Base-by-base conservation (phyloP, 768 basidiomycete species). In the Candolleomyces efflorescens region DNA sequence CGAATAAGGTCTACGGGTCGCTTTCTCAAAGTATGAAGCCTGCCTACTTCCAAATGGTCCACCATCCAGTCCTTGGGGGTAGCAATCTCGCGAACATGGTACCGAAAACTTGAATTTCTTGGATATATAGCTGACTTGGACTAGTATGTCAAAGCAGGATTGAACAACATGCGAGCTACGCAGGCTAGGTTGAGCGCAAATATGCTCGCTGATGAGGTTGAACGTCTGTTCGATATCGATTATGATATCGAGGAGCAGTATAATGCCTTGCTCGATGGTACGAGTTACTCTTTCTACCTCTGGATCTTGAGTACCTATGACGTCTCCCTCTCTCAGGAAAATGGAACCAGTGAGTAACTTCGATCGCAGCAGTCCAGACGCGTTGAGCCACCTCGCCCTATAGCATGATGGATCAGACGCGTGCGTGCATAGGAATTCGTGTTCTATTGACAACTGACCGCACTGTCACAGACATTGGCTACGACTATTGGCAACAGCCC, bases 331-430 rank as follows among this genome's bases (percentile, higher is more conserved):
- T 27, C 11, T 32, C 50, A 80, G 81, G 82, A 3, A 85, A 87
- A 78, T 87, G 86, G 85, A 75, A 81, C 61, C 84, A 84, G 81
- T 82, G 59, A 62, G 82, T 57, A 68, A 22, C 46, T 53, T 20
- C 38, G 23, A 3, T 11, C 5, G 7, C 24, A 38, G 15, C 17
- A 38, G 5, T 18, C 61, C 7, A 22, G n/a, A 18, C 48, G 58
- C 26, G 53, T 43, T 50, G 36, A 62, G 9, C 15, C 36, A 32
- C 11, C 32, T 20, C 11, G 2, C 32, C 20, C 24, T 10, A 4
- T 46, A 80, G 78, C 64, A 87, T 89, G 80, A 86, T 89, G 82
- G 83, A 85, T 64, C 86, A 87, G 65, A 85, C 85, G 17, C 85
- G 77, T 78, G 54, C 58, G 32, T 32, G 6, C 2, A 5, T 36